phyloP scores from a whole-genome alignment of 2,329 filamentous ascomycete genomes.

The Diplocarpon mali region DNA sequence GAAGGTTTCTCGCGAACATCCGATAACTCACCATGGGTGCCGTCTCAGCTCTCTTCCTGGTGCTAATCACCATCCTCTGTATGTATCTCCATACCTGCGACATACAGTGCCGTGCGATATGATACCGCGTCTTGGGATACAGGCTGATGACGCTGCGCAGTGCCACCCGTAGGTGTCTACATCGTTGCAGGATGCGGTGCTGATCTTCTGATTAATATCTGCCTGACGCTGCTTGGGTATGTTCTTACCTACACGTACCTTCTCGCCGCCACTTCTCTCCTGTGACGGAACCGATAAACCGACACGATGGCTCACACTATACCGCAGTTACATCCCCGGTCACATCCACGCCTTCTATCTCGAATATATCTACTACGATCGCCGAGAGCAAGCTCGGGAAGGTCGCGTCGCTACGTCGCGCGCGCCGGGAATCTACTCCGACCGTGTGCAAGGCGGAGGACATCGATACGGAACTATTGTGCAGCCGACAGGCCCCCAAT shows the following conservation, averaged over 20 bases:
- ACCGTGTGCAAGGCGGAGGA: slow-evolving; percentile 62
- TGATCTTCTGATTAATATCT: slow-evolving; percentile 34
- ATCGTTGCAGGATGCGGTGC: slow-evolving; percentile 31
- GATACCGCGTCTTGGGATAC: background rate
- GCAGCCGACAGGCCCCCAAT: slow-evolving; percentile 14
- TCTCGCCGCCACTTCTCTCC: background rate
- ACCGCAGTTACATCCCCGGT: slow-evolving; percentile 25
- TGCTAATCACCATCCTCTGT: slow-evolving; percentile 37
- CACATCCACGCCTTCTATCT: slow-evolving; percentile 29
- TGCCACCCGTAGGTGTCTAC: slow-evolving; percentile 32
- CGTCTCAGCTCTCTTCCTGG: slow-evolving; percentile 31
- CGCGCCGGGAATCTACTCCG: slow-evolving; percentile 61
- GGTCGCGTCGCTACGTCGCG: slow-evolving; percentile 42
- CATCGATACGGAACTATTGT: slow-evolving; percentile 43
- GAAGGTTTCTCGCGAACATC: no score
- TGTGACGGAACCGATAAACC: background rate
- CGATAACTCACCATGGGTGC: slow-evolving; percentile 23
- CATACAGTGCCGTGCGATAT: no score
- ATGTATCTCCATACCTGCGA: slow-evolving; percentile 11
- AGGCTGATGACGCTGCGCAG: slow-evolving; percentile 11
- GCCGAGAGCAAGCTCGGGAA: slow-evolving; percentile 48
- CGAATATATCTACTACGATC: slow-evolving; percentile 74
- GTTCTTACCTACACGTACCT: slow-evolving; percentile 1
- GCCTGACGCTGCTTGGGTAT: slow-evolving; percentile 30
- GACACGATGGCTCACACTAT: slow-evolving; percentile 33